Base-by-base conservation (phyloP, 2,329 filamentous ascomycete genomes). In the Dryadomyces quercivorus region DNA sequence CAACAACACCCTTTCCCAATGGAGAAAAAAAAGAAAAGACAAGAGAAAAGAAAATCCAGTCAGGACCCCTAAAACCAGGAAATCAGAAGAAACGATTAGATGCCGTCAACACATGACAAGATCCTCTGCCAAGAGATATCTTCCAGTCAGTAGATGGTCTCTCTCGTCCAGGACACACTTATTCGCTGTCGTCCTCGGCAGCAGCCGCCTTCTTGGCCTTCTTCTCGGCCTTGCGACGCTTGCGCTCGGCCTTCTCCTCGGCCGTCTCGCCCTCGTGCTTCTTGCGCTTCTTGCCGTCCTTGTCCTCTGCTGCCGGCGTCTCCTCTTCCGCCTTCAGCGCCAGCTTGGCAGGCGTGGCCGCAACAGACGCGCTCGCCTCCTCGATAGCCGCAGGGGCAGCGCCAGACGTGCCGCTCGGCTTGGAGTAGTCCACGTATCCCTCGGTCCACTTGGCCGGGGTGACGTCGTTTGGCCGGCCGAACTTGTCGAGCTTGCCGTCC, bases 401-500 rank as follows among this genome's bases (percentile, higher is more conserved):
- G n/a, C n/a, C n/a, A n/a, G n/a, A n/a, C 13, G 44, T 6, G 16
- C 16, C 44, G 16, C 9, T 31, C 16, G 77, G 74, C 44, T 79
- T 78, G 65, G 79, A 84, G 75, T 84, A 95, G 75, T 97, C 93
- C 72, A 90, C 92, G 80, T 98, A 98, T 61, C 88, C 86, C 42
- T 80, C 73, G 63, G 87, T 90, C 93, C 93, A 98, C 73, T 93
- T 88, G 63, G 90, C 83, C 26, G 93, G 93, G 5, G 93, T 98
- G 60, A 84, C 82, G 69, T 96, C 92, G 71, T 97, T 98, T 63
- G 87, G 72, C 56, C 91, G 85, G 62, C 93, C 93, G 64, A 83
- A 97, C 84, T 98, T 98, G 77, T 98, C 93, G 57, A 98, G 85
- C 75, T 96, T 95, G 71, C 93, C 93, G 62, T 89, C 87, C 53